Evolutionary conservation across 768 basidiomycete genomes (phyloP).

Genomic region (Agaricus blazei): DNA sequence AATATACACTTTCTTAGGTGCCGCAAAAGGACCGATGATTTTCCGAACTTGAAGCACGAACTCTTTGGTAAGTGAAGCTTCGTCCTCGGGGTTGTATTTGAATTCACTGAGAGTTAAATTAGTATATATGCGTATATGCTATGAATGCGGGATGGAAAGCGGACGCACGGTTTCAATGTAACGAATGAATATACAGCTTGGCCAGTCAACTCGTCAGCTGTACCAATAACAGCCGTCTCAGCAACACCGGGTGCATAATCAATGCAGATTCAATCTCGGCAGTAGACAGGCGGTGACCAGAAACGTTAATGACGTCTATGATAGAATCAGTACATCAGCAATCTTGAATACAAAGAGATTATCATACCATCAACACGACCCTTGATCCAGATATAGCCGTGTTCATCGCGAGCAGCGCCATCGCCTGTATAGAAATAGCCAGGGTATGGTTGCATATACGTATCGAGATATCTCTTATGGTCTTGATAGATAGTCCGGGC

Average conservation of each 20-base stretch:
- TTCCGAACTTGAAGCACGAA: slow-evolving; percentile 94
- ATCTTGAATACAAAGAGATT: neutral
- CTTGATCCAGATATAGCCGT: slow-evolving; percentile 99
- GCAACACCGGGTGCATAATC: slow-evolving; percentile 93
- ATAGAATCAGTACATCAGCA: neutral
- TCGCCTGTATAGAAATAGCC: slow-evolving; percentile 97
- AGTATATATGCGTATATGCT: no score
- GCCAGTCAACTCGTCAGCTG: slow-evolving; percentile 82
- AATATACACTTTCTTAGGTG: slow-evolving; percentile 88
- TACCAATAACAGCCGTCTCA: slow-evolving; percentile 91
- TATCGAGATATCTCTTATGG: slow-evolving; percentile 73
- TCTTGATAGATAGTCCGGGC: slow-evolving; percentile 90
- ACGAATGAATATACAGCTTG: slow-evolving; percentile 95
- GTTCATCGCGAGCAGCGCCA: slow-evolving; percentile 88
- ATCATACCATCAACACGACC: slow-evolving; percentile 83
- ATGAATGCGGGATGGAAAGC: neutral
- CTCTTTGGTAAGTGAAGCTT: slow-evolving; percentile 74
- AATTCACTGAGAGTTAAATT: slow-evolving; percentile 55
- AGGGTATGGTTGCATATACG: slow-evolving; percentile 70
- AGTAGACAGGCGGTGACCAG: slow-evolving; percentile 93
- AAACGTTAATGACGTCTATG: slow-evolving; percentile 94
- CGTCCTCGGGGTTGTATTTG: slow-evolving; percentile 63
- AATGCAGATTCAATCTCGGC: slow-evolving; percentile 98
- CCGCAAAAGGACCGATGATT: slow-evolving; percentile 96
- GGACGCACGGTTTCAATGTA: slow-evolving; percentile 83